Conservation (phyloP, 768 basidiomycete species). For the Termitomyces sp. region DNA sequence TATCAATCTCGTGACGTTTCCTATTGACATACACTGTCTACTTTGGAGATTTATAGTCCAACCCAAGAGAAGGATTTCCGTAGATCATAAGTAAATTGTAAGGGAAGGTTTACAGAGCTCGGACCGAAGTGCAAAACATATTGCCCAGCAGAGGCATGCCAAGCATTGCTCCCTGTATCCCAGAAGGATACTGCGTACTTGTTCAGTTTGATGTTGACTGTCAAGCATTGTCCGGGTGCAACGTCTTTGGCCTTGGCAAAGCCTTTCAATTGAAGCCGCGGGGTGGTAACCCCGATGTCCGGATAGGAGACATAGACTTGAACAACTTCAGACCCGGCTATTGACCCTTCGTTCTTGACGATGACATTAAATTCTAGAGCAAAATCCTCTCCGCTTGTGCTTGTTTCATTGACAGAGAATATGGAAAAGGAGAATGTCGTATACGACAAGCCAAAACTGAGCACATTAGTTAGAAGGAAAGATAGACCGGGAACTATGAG, state of each 20-base stretch:
- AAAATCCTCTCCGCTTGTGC: constrained; percentile 22
- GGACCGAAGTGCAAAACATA: constrained; percentile 47
- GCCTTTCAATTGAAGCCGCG: constrained; percentile 58
- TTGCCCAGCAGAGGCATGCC: constrained; percentile 46
- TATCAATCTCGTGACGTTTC: background rate
- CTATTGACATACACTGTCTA: background rate
- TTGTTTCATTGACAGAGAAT: constrained; percentile 30
- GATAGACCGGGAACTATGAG: background rate
- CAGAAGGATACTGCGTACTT: constrained; percentile 69
- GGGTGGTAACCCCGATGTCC: constrained; percentile 45
- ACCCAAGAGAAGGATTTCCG: constrained; percentile 22
- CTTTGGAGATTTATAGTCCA: constrained; percentile 19
- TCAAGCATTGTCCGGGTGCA: constrained; percentile 35
- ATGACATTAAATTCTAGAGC: constrained; percentile 36
- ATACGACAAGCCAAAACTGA: constrained; percentile 70
- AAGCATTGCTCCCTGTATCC: constrained; percentile 39
- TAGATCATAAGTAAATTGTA: constrained; percentile 20
- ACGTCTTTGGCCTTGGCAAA: constrained; percentile 57
- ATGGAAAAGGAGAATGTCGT: constrained; percentile 58
- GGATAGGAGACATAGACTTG: constrained; percentile 62
- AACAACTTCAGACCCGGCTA: constrained; percentile 56
- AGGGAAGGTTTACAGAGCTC: constrained; percentile 24
- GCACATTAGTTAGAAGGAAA: background rate
- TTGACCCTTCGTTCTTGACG: constrained; percentile 50
- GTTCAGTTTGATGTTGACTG: constrained; percentile 46